Conservation (phyloP, 352 stramenopile species). For the Pythium sp. region DNA sequence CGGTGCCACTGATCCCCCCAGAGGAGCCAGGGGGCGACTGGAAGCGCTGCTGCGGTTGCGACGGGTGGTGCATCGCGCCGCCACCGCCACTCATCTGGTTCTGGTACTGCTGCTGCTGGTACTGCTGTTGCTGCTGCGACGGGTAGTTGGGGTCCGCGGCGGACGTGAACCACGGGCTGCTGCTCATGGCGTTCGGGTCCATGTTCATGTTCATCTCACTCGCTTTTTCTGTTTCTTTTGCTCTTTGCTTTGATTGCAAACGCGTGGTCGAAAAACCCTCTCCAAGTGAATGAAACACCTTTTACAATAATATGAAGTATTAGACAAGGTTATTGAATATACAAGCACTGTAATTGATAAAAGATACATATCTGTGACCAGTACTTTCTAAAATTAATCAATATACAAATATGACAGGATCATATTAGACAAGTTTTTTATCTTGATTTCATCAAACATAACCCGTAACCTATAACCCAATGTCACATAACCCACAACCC, state of each 20-base stretch:
- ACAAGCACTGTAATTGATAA: too few relatives aligned
- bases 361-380: too few relatives aligned
- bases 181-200: slow-evolving; percentile 55
- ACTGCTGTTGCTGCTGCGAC: slow-evolving; percentile 18
- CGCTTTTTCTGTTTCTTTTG: background rate
- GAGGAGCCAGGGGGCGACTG: slow-evolving; percentile 21
- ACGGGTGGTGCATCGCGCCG: background rate
- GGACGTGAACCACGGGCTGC: slow-evolving; percentile 68
- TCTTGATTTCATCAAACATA: too few relatives aligned
- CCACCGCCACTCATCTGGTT: background rate
- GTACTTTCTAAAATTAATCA: too few relatives aligned
- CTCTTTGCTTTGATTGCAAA: background rate
- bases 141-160: slow-evolving; percentile 41
- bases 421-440: too few relatives aligned
- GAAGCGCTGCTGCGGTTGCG: slow-evolving; percentile 13
- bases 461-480: too few relatives aligned
- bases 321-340: too few relatives aligned
- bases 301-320: too few relatives aligned
- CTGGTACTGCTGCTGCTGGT: slow-evolving; percentile 8
- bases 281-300: too few relatives aligned
- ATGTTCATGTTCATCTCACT: slow-evolving; percentile 74
- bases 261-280: background rate
- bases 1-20: slow-evolving; percentile 18
- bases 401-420: too few relatives aligned
- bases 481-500: too few relatives aligned